A percentile compares a stretch with the other conserved stretches of the same genome.
These are phyloP conservation scores for Ochetophila trinervis DNA, from an alignment of 306 rosid genomes.

Conservation along the genomic window DNA sequence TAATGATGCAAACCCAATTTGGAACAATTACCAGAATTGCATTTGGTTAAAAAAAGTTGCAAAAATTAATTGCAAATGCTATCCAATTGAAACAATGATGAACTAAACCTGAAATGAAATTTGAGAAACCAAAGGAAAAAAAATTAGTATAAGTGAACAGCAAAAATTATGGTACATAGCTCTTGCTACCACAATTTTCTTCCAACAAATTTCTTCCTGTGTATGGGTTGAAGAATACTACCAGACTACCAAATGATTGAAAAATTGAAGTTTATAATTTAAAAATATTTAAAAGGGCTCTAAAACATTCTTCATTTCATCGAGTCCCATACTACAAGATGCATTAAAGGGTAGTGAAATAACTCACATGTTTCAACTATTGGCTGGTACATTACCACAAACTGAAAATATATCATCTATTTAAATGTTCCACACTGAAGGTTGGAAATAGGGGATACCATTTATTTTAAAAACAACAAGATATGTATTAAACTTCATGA, in stretches of 20 bases:
- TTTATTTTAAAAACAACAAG: background rate
- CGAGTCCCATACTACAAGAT: background rate
- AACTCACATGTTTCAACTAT: background rate
- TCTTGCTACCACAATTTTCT: background rate
- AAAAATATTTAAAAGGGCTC: background rate
- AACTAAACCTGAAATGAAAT: no score
- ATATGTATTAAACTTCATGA: no score
- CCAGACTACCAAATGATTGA: slow-evolving; percentile 1
- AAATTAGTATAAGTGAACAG: no score
- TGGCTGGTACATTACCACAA: no score
- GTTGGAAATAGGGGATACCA: slow-evolving; percentile 6
- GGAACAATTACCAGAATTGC: background rate
- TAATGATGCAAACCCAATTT: background rate
- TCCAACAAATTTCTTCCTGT: no score
- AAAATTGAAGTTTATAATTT: background rate
- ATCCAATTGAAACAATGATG: background rate
- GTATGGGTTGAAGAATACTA: background rate
- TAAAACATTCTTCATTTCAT: slow-evolving; percentile 1
- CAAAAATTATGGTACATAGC: background rate
- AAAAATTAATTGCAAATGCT: background rate
- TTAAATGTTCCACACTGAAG: background rate
- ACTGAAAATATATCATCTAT: background rate
- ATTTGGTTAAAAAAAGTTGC: background rate
- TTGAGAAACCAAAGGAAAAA: background rate
- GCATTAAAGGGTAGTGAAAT: background rate